Conservation (phyloP, 169 alveolate genomes). For the Babesia ovata region DNA sequence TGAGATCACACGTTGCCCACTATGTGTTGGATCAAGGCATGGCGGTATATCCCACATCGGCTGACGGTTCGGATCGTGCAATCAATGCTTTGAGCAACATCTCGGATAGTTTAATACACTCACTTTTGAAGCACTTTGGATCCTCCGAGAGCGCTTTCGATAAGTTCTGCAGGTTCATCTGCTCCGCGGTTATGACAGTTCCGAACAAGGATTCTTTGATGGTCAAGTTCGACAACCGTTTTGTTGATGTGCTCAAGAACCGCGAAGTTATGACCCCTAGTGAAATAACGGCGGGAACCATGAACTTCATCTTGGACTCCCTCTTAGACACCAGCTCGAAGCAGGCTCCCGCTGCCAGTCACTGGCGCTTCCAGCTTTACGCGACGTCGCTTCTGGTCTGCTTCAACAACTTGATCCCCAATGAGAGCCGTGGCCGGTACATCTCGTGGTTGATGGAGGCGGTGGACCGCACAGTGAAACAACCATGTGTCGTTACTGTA, state of each 20-base stretch:
- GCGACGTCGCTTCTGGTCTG: conserved; percentile 39
- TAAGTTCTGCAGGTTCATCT: conserved; percentile 41
- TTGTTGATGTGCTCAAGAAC: conserved; percentile 19
- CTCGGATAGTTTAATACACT: conserved; percentile 11
- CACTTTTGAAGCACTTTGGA: conserved; percentile 22
- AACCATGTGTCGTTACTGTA: conserved; percentile 20
- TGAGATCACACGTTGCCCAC: conserved; percentile 3
- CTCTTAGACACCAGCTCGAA: neutral
- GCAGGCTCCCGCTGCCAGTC: conserved; percentile 10
- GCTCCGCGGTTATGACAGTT: conserved; percentile 27
- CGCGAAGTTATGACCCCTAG: conserved; percentile 21
- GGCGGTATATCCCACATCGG: conserved; percentile 4
- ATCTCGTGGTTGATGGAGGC: conserved; percentile 33
- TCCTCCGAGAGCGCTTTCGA: neutral
- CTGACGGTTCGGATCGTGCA: conserved; percentile 19
- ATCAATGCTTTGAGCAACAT: conserved; percentile 24
- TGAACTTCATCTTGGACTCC: conserved; percentile 5
- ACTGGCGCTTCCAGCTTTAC: conserved; percentile 58
- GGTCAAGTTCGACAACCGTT: conserved; percentile 51
- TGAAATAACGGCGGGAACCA: conserved; percentile 1
- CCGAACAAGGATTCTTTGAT: conserved; percentile 56
- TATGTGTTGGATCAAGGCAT: conserved; percentile 22
- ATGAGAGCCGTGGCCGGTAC: conserved; percentile 7
- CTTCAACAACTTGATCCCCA: conserved; percentile 26
- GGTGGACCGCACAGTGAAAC: conserved; percentile 19